Conservation (phyloP, 495 filamentous ascomycete species). For the Neurospora terricola region DNA sequence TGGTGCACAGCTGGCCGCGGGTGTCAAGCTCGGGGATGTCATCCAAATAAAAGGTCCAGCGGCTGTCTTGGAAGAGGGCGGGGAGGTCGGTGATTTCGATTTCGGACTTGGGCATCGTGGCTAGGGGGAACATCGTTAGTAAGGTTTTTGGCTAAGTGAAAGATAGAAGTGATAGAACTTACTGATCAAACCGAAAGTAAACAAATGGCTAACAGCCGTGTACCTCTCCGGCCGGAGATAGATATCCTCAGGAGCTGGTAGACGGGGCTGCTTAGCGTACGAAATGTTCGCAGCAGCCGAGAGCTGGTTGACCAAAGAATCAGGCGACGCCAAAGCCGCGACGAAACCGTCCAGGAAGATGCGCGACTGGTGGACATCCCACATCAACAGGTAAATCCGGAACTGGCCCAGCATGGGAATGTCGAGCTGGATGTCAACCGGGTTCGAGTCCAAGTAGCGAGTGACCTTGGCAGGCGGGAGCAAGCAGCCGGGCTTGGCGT, state of each 20-base stretch:
- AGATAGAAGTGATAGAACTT: too few relatives aligned
- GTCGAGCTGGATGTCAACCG: constrained; percentile 60
- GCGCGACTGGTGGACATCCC: constrained; percentile 40
- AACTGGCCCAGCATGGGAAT: constrained; percentile 64
- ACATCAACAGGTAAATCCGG: constrained; percentile 54
- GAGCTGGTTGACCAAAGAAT: constrained; percentile 38
- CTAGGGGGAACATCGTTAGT: too few relatives aligned
- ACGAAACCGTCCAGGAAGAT: constrained; percentile 47
- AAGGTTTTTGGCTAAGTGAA: too few relatives aligned
- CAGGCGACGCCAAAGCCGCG: constrained; percentile 26
- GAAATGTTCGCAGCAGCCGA: constrained; percentile 40
- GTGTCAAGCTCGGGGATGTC: constrained; percentile 40
- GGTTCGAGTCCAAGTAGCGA: constrained; percentile 59
- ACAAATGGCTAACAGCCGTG: constrained; percentile 45
- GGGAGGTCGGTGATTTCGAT: constrained; percentile 56
- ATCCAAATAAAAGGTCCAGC: constrained; percentile 64
- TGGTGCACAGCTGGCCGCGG: constrained; percentile 39
- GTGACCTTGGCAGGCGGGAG: constrained; percentile 54
- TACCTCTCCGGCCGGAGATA: constrained; percentile 53
- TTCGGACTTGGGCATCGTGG: constrained; percentile 42
- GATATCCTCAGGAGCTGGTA: constrained; percentile 42
- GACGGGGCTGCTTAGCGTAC: constrained; percentile 41
- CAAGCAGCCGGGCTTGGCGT: constrained; percentile 46
- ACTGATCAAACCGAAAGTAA: constrained; percentile 50
- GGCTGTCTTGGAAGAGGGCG: constrained; percentile 41